Evolutionary conservation across 805 yeast species (phyloP), one percentile per base, ranked within the genome.

Genomic region (Candida jianshihensis): DNA sequence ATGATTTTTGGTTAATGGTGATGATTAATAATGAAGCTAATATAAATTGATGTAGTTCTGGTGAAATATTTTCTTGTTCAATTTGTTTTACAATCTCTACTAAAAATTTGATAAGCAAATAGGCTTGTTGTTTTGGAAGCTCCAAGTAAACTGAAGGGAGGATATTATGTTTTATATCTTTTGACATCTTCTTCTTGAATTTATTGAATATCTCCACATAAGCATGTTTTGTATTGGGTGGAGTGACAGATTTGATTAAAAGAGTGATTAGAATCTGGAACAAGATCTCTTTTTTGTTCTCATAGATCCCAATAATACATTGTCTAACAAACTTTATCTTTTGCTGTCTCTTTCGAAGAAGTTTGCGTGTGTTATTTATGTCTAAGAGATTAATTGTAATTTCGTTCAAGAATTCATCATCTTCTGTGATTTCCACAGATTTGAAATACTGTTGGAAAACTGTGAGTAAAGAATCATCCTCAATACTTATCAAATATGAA

Each of bases 21-120:
- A 29, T 29, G 31, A 32, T 25, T 10, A 32, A 19, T 32, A 25
- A 25, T 25, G 35, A 24, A 14, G 33, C 33, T 11, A 31, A 22
- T 6, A 31, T 19, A 14, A 31, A 31, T 15, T 31, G 15, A 19
- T 31, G 26, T 31, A 31, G 33, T 8, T 14, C 19, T 13, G 6
- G 5, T 18, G 21, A n/a, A n/a, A 19, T 29, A 13, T 18, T 28
- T 18, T 28, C 21, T 18, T 28, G 16, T 17, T 16, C 19, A 4
- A 18, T 7, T 8, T 13, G 13, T 8, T 10, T 6, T 13, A 17
- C 19, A 27, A 24, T 12, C 8, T 26, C 17, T 14, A 26, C n/a
- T 11, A 29, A 19, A 19, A 29, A 29, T 16, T 29, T 29, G 31
- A 29, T 29, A 6, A 29, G 13, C 7, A 11, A 10, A n/a, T 29